These are phyloP conservation scores for Oehlia diaphana DNA, from an alignment of 192 early-diverging fungal species.

Conservation along the genomic window DNA sequence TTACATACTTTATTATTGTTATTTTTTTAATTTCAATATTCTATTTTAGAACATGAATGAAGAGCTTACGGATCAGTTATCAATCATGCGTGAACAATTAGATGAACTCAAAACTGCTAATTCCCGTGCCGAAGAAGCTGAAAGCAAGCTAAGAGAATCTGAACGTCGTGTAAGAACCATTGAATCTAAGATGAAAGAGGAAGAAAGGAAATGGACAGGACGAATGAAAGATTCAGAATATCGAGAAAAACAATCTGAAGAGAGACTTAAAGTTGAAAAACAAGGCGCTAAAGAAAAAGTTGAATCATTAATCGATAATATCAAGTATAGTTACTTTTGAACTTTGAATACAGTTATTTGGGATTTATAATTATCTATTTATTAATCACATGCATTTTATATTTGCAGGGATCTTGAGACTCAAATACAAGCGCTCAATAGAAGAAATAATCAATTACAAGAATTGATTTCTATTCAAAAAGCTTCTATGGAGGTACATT, in stretches of 20 bases:
- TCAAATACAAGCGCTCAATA: constrained; percentile 35
- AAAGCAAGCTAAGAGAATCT: constrained; percentile 37
- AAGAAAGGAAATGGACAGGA: constrained; percentile 39
- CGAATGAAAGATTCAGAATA: constrained; percentile 38
- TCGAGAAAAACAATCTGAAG: constrained; percentile 37
- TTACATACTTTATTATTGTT: not conserved
- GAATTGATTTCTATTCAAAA: constrained; percentile 36
- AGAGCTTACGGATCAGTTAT: constrained; percentile 24
- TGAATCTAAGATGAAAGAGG: constrained; percentile 35
- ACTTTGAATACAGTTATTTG: not conserved
- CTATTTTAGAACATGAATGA: constrained; percentile 14
- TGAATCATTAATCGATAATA: constrained; percentile 36
- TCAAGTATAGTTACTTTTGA: constrained; percentile 32
- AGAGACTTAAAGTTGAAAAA: constrained; percentile 39
- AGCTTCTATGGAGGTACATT: constrained; percentile 27
- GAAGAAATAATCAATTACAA: constrained; percentile 39
- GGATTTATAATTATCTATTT: not conserved
- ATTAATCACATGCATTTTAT: not conserved
- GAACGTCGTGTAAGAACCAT: constrained; percentile 33
- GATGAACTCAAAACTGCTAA: constrained; percentile 15
- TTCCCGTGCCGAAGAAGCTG: constrained; percentile 32
- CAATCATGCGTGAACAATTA: constrained; percentile 16
- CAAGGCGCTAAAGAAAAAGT: constrained; percentile 45
- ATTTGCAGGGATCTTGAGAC: constrained; percentile 34
- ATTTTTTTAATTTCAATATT: too few species aligned